Conservation (phyloP, 768 basidiomycete species). For the Scleroderma citrinum region DNA sequence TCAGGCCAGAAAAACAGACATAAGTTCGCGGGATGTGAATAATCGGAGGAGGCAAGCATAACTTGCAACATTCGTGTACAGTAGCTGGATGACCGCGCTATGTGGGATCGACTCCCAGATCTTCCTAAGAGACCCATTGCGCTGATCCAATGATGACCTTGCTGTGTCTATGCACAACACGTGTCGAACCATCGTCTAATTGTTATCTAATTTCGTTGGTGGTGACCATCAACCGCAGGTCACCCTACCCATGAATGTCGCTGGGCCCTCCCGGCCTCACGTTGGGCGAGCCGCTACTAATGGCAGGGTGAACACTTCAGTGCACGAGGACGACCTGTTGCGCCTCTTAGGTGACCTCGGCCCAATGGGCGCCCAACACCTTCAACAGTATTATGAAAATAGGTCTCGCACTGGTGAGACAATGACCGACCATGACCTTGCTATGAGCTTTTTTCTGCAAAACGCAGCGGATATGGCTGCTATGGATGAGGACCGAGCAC, state of each 20-base stretch:
- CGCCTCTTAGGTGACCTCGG: conserved; percentile 16
- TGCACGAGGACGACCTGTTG: conserved; percentile 19
- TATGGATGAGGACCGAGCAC: conserved; percentile 14
- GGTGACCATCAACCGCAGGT: too few relatives aligned
- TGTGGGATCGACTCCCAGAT: too few relatives aligned
- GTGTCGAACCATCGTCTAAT: too few relatives aligned
- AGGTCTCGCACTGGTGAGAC: conserved; percentile 3
- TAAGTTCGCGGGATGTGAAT: too few relatives aligned
- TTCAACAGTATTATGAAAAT: conserved; percentile 6
- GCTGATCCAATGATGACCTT: too few relatives aligned
- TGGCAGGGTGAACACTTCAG: conserved; percentile 14
- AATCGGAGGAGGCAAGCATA: too few relatives aligned
- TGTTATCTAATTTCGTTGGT: too few relatives aligned
- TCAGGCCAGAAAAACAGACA: too few relatives aligned
- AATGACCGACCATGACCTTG: conserved; percentile 20
- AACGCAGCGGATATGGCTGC: conserved; percentile 15
- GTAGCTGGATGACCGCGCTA: too few relatives aligned
- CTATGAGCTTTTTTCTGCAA: conserved; percentile 19
- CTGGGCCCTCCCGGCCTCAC: conserved; percentile 19
- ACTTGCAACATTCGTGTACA: too few relatives aligned
- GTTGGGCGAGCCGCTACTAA: neutral
- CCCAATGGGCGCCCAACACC: conserved; percentile 14
- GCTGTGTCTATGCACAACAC: too few relatives aligned
- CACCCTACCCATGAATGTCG: conserved; percentile 19
- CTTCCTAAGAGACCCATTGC: too few relatives aligned